Evolutionary conservation across 2,329 filamentous ascomycete species (phyloP).

Genomic region (Xylariomycetidae sp.): DNA sequence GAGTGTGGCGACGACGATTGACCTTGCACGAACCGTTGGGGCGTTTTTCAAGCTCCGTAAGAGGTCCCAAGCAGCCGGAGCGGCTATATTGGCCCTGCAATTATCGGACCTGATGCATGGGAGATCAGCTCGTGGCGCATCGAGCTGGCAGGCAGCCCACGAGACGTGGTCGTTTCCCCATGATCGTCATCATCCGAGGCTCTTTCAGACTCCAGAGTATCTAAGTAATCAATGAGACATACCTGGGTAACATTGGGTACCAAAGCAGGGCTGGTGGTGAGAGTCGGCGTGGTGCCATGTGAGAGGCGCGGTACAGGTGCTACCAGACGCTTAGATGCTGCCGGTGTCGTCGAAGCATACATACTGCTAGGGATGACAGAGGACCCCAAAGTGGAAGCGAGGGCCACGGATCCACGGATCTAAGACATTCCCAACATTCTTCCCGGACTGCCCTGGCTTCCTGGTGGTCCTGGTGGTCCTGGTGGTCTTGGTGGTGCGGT

Average conservation of each 20-base stretch:
- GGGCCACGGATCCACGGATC: neutral
- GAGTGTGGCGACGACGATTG: constrained; percentile 11
- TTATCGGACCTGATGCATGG: constrained; percentile 10
- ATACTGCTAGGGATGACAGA: neutral
- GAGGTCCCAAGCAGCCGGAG: constrained; percentile 14
- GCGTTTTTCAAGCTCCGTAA: constrained; percentile 12
- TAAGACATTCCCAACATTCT: neutral
- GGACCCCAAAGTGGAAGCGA: constrained; percentile 3
- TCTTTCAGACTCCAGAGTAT: constrained; percentile 7
- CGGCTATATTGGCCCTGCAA: constrained; percentile 1
- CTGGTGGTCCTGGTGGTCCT: no score
- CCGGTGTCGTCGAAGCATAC: no score
- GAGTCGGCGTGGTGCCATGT: constrained; percentile 9
- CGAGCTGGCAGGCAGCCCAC: no score
- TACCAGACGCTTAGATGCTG: constrained; percentile 6
- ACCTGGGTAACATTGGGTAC: constrained; percentile 28
- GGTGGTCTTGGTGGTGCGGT: no score
- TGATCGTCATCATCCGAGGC: constrained; percentile 13
- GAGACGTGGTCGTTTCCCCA: no score
- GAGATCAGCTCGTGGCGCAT: neutral
- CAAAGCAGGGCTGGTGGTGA: constrained; percentile 15
- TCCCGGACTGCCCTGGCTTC: no score
- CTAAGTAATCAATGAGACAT: no score
- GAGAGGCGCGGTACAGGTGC: constrained; percentile 12
- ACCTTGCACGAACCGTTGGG: constrained; percentile 8